Evolutionary conservation across 208 protist species (phyloP), one percentile per base, ranked within the genome.

Genomic region (Crithidia sp.): DNA sequence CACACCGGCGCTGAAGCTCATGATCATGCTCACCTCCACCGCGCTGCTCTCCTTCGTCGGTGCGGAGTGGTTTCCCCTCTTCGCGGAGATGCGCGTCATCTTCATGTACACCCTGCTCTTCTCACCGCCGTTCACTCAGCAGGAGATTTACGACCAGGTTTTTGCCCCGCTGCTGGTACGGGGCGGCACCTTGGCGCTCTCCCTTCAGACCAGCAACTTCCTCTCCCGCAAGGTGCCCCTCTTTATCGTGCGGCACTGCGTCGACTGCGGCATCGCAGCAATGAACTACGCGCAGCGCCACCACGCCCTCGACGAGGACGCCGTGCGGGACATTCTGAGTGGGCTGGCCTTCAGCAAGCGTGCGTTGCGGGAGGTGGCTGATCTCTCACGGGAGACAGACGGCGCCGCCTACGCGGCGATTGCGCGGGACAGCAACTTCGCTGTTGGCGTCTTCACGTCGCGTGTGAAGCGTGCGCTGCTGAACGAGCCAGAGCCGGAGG

Each of bases 11-110:
- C 67, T 94, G 28, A 91, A 94, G 59, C 81, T 91, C 12, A 89
- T 87, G 80, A 76, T 92, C 5, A 91, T 92, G 81, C 79, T 92
- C 28, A 82, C 67, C 36, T 70, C 76, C 52, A 78, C 83, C 45
- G 63, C 75, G 4, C 77, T 76, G 5, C 69, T 88, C 13, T 88
- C 87, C 39, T 71, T 83, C 19, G 54, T 85, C 7, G 90, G 87
- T 0, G 68, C 76, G 5, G 84, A 89, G 19, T 59, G 57, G 13
- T 36, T 92, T 43, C 90, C 90, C 6, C 79, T 95, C 0, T 92
- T 92, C 59, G 57, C 74, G 16, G 87, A 95, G 81, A 37, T 84
- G 57, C 84, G 82, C 28, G 71, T 88, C 2, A 81, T 95, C 7
- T 66, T 84, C 53, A 77, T 89, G 52, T 87, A 85, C 67, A 69